These are phyloP conservation scores for Exsudoporus floridanus DNA, from an alignment of 1,284 basidiomycete species.

Conservation along the genomic window DNA sequence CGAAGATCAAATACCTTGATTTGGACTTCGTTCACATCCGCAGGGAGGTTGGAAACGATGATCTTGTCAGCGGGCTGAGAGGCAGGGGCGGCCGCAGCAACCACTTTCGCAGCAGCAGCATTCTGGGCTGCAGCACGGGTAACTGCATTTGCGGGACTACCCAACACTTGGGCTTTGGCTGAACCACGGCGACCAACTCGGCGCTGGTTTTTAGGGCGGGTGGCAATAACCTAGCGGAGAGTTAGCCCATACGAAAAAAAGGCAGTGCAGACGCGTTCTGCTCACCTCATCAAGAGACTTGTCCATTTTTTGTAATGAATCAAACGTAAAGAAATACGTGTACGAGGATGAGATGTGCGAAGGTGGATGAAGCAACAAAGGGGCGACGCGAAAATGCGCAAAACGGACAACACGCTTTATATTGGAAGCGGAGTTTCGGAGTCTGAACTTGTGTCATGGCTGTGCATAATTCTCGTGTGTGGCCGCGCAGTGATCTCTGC, in stretches of 20 bases:
- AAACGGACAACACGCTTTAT: constrained; percentile 14
- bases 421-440: constrained; percentile 31
- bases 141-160: constrained; percentile 47
- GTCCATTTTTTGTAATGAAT: constrained; percentile 55
- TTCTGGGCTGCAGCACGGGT: constrained; percentile 50
- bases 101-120: constrained; percentile 42
- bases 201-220: constrained; percentile 54
- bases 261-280: constrained; percentile 10
- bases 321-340: neutral
- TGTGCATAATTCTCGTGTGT: constrained; percentile 1
- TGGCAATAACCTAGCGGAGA: constrained; percentile 66
- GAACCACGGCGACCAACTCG: constrained; percentile 46
- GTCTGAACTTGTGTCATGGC: constrained; percentile 13
- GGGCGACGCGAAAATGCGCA: constrained; percentile 25
- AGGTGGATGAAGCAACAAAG: constrained; percentile 28
- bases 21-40: constrained; percentile 93
- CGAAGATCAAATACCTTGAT: constrained; percentile 70
- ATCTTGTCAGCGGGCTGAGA: constrained; percentile 78
- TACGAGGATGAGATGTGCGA: neutral
- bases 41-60: constrained; percentile 92
- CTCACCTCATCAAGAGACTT: constrained; percentile 88
- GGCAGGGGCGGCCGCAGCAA: constrained; percentile 36
- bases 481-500: constrained; percentile 16
- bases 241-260: constrained; percentile 20
- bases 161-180: constrained; percentile 56